Evolutionary conservation across 2,329 filamentous ascomycete genomes (phyloP).

Genomic region (Pseudocercospora macadamiae): DNA sequence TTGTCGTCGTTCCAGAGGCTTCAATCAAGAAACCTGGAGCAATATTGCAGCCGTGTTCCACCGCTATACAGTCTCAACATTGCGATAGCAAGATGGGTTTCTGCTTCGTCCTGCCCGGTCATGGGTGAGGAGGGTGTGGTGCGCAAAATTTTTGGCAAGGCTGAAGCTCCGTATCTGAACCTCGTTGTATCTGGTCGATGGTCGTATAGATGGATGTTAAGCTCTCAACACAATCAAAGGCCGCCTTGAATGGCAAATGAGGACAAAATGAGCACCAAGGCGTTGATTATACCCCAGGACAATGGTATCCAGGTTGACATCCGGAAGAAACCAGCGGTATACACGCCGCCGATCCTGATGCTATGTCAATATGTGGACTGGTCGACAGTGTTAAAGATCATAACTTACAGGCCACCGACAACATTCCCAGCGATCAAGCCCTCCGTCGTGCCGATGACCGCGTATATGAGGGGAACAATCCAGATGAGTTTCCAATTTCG

Average conservation of each 20-base stretch:
- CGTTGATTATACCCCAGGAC: constrained; percentile 83
- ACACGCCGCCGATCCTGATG: constrained; percentile 73
- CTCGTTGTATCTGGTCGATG: too few relatives aligned
- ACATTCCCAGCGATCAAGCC: constrained; percentile 79
- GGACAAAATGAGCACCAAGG: constrained; percentile 78
- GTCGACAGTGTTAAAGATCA: constrained; percentile 11
- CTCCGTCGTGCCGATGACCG: constrained; percentile 72
- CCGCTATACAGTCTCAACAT: too few relatives aligned
- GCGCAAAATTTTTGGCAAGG: too few relatives aligned
- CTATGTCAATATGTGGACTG: background rate
- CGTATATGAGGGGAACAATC: constrained; percentile 72
- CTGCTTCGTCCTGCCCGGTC: too few relatives aligned
- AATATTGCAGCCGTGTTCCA: too few relatives aligned
- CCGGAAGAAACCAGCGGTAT: constrained; percentile 77
- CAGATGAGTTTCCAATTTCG: constrained; percentile 63
- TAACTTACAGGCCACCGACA: constrained; percentile 74
- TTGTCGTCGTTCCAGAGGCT: too few relatives aligned
- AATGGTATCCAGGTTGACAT: constrained; percentile 97
- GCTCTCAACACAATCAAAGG: constrained; percentile 61
- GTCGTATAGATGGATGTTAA: too few relatives aligned
- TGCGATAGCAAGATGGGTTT: too few relatives aligned
- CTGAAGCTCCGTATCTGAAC: too few relatives aligned
- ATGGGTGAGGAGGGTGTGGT: too few relatives aligned
- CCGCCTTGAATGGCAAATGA: constrained; percentile 93
- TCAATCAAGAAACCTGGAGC: too few relatives aligned